Evolutionary conservation across 2,329 filamentous ascomycete species (phyloP).

Genomic region (Zopfia rhizophila): DNA sequence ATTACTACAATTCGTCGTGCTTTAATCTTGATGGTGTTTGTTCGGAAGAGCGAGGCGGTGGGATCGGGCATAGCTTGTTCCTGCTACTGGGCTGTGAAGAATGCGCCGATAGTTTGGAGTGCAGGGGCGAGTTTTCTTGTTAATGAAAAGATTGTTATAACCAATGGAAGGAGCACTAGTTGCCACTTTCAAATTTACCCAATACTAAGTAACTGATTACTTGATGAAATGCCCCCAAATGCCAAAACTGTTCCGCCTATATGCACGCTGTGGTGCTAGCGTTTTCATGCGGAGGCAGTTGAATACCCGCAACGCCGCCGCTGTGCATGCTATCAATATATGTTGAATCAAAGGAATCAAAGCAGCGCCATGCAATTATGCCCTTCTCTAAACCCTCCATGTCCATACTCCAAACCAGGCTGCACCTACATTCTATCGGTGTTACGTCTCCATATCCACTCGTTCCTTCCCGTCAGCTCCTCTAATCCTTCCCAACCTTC

Average conservation of each 20-base stretch:
- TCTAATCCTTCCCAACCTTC: too few species aligned
- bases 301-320: constrained; percentile 27
- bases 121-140: constrained; percentile 44
- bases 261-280: neutral
- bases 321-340: constrained; percentile 12
- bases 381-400: too few species aligned
- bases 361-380: constrained; percentile 3
- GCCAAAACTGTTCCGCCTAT: neutral
- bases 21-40: constrained; percentile 33
- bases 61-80: constrained; percentile 25
- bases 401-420: too few species aligned
- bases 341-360: constrained; percentile 26
- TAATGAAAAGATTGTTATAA: constrained; percentile 48
- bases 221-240: neutral
- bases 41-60: constrained; percentile 21
- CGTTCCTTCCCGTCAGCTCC: too few species aligned
- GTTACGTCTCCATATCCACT: too few species aligned
- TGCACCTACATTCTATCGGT: too few species aligned
- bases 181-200: neutral
- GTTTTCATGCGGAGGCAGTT: constrained; percentile 15
- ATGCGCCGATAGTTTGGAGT: constrained; percentile 35
- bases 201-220: neutral
- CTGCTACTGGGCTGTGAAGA: constrained; percentile 23
- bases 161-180: constrained; percentile 19
- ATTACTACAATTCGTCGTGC: constrained; percentile 36